phyloP scores from a whole-genome alignment of 345 rosid species.

The Salix caprea region DNA sequence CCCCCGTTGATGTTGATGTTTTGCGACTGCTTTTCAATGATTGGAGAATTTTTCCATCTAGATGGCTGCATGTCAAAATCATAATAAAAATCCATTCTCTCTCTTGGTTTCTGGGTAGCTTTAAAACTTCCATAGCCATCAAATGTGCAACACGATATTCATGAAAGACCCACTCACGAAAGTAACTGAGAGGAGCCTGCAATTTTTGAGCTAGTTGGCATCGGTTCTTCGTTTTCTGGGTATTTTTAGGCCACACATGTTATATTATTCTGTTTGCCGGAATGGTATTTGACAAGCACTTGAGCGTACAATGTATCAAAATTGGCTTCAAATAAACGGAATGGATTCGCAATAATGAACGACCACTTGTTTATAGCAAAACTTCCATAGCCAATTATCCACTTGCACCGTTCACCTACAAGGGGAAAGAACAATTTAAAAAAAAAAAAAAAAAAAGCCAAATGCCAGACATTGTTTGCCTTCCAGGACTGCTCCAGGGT shows the following conservation, averaged over 20 bases:
- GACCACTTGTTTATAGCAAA: background rate
- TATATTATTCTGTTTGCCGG: background rate
- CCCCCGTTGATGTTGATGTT: background rate
- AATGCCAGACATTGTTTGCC: background rate
- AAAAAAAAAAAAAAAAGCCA: too few relatives aligned
- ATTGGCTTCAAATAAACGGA: background rate
- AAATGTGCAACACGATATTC: background rate
- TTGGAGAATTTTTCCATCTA: background rate
- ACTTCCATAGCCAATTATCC: background rate
- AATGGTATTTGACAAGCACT: background rate
- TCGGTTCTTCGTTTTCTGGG: background rate
- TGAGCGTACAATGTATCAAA: too few relatives aligned
- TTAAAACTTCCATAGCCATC: background rate
- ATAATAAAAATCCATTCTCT: background rate
- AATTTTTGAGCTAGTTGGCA: background rate
- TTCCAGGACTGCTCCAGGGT: background rate
- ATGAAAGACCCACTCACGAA: background rate
- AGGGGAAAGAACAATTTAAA: background rate
- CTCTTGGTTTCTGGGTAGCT: background rate
- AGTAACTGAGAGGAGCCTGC: background rate
- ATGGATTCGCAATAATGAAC: background rate
- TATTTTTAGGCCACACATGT: background rate
- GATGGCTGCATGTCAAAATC: background rate
- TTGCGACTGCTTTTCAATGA: background rate
- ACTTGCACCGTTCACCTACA: background rate